Percentiles rank a stretch among this genome's conserved stretches.
Conservation (phyloP, 192 early-diverging fungal species). For the Rhizophlyctis rosea region DNA sequence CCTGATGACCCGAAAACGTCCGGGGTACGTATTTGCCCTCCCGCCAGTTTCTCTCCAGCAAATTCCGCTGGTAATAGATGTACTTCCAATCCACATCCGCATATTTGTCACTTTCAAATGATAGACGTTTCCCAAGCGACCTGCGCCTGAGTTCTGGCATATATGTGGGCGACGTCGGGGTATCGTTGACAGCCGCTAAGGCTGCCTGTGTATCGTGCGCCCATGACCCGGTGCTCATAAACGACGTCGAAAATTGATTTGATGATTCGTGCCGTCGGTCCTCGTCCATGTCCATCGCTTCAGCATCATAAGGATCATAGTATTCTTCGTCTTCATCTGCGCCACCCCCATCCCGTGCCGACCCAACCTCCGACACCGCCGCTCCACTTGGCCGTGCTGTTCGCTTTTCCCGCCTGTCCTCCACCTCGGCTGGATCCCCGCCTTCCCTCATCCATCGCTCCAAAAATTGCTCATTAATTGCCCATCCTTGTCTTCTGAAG, state of each 20-base stretch:
- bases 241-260: neutral
- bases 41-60: slow-evolving; percentile 73
- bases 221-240: neutral
- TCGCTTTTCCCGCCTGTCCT: neutral
- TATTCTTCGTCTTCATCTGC: neutral
- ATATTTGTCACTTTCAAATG: slow-evolving; percentile 1
- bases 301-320: neutral
- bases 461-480: slow-evolving; percentile 40
- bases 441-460: neutral
- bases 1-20: slow-evolving; percentile 68
- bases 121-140: neutral
- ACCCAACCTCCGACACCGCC: neutral
- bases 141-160: neutral
- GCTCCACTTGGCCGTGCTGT: neutral
- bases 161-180: too few relatives aligned
- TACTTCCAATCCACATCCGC: slow-evolving; percentile 67
- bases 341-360: neutral
- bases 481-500: slow-evolving; percentile 37
- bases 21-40: slow-evolving; percentile 53
- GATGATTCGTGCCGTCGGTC: neutral
- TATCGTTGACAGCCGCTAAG: too few relatives aligned
- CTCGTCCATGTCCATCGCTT: neutral
- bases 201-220: neutral
- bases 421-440: neutral
- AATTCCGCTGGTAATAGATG: slow-evolving; percentile 63